Evolutionary conservation across 106 monocot genomes (phyloP), one percentile per base, ranked within the genome.

Genomic region (Platanthera zijinensis): DNA sequence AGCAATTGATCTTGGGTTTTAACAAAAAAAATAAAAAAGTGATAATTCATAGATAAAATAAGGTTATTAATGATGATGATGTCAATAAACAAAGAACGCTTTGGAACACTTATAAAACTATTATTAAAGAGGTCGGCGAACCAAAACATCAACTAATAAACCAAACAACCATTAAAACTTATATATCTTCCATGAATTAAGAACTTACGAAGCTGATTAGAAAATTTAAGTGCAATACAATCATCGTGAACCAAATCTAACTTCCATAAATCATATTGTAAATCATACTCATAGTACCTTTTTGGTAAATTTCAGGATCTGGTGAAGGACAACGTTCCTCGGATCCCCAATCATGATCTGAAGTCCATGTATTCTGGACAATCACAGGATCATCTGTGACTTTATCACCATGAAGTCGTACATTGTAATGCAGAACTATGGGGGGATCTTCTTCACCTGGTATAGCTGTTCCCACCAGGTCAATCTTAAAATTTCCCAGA

Each of bases 311-410:
- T 10, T 87, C 83, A 52, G 82, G 48, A 79, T 87, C 78, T 53
- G 89, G 81, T 51, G 73, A 82, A 75, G 96, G 93, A 61, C 96
- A 97, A n/a, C 96, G 93, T 75, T 93, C 86, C 85, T 97, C 96
- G 46, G 74, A 32, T 75, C 96, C 93, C 96, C 96, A 97, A 51
- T 93, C 96, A 70, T 84, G 77, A 74, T 80, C 69, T 73, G 71
- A 17, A 45, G 91, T 91, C 96, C 96, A 97, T 54, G 96, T 91
- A 76, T 97, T 97, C 74, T 97, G 96, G 8, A 93, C 91, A 78
- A 97, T 97, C 2, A 97, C 93, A 63, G 96, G 96, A 84, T 97
- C 91, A 39, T 97, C 93, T 50, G 91, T 91, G 51, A 87, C 52
- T 77, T 91, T 97, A 85, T 97, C 96, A 69, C 96, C 96, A 77